A percentile compares a stretch with the other conserved stretches of the same genome.
Evolutionary conservation across 805 yeast species (phyloP).

Genomic region (Metschnikowia bowlesiae): DNA sequence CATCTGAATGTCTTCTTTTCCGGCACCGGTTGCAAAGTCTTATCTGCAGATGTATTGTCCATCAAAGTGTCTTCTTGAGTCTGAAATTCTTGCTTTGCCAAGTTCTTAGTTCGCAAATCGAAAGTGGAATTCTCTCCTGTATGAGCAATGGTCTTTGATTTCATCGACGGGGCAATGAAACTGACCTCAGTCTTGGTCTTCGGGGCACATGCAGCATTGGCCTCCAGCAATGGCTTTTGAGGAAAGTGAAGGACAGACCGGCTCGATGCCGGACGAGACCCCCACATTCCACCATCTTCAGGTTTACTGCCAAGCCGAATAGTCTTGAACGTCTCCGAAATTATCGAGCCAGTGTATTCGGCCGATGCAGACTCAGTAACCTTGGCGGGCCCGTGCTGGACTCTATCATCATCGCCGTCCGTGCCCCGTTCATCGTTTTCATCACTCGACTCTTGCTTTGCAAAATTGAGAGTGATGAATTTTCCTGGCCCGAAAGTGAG

Average conservation of each 20-base stretch:
- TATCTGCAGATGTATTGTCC: neutral
- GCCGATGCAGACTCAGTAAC: neutral
- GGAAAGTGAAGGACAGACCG: neutral
- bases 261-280: neutral
- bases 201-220: neutral
- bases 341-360: neutral
- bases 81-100: neutral
- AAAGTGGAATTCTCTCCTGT: neutral
- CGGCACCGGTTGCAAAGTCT: neutral
- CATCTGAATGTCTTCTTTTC: neutral
- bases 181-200: neutral
- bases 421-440: neutral
- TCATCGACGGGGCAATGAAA: neutral
- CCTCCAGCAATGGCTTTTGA: neutral
- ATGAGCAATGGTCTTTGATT: neutral
- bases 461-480: neutral
- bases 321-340: slow-evolving; percentile 1
- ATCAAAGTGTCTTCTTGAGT: neutral
- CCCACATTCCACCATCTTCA: neutral
- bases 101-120: neutral
- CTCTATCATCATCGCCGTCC: neutral
- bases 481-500: neutral
- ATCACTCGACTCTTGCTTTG: neutral
- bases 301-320: neutral
- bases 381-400: neutral